Conservation (phyloP, 164 flowering plant genomes). For the grape (Vitis vinifera) region DNA sequence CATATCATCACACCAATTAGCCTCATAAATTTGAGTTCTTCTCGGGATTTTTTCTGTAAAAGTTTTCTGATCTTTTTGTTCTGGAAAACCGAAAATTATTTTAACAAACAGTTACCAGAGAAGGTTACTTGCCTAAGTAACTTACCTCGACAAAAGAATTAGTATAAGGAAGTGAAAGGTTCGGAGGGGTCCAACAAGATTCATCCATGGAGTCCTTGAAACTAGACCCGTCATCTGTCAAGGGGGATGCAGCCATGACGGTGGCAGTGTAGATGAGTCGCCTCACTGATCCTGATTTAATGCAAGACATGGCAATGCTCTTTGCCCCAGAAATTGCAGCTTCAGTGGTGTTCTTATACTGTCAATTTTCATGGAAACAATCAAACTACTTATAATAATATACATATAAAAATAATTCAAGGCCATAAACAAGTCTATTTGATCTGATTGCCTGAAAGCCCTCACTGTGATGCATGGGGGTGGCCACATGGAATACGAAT, state of each 20-base stretch:
- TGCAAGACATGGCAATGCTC: conserved; percentile 31
- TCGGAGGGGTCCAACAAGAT: conserved; percentile 47
- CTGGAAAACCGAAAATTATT: neutral
- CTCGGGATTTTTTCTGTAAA: no score
- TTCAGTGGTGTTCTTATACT: conserved; percentile 39
- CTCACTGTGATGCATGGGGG: conserved; percentile 29
- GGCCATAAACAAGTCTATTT: no score
- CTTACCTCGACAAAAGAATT: conserved; percentile 15
- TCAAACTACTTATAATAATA: no score
- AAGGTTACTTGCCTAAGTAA: neutral
- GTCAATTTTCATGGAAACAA: conserved; percentile 21
- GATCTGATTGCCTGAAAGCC: conserved; percentile 18
- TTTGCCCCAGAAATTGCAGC: conserved; percentile 38
- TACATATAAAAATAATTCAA: neutral
- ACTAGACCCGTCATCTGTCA: conserved; percentile 25
- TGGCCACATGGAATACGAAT: conserved; percentile 45
- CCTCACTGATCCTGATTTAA: conserved; percentile 44
- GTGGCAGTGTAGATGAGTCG: conserved; percentile 48
- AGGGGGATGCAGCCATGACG: conserved; percentile 38
- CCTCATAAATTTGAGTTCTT: no score
- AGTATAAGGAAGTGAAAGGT: conserved; percentile 18
- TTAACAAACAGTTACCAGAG: neutral
- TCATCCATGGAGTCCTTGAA: conserved; percentile 39
- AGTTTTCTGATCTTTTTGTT: no score
- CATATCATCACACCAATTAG: neutral